phyloP scores from a whole-genome alignment of 441 rosid genomes.

The Pelargonium australe region DNA sequence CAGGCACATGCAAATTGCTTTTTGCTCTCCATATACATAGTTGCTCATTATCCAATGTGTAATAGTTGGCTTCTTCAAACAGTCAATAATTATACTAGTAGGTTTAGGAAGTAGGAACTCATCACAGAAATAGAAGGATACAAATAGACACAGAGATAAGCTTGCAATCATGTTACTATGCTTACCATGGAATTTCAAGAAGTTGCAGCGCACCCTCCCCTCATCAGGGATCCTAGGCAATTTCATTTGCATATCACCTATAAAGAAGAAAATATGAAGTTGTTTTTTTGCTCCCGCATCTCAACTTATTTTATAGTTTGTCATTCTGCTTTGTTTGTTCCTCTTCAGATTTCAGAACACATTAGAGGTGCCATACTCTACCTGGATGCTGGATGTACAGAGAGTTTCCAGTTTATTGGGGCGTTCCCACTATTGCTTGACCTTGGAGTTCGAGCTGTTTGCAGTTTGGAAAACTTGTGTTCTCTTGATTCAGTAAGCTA shows the following conservation, averaged over 20 bases:
- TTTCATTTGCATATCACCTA: not conserved
- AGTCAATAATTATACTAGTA: not conserved
- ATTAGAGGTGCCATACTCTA: conserved; percentile 60
- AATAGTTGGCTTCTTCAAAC: not conserved
- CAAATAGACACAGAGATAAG: no score
- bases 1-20: no score
- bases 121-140: not conserved
- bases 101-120: not conserved
- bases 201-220: not conserved
- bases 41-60: not conserved
- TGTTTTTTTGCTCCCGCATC: not conserved
- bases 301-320: not conserved
- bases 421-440: conserved; percentile 65
- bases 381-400: conserved; percentile 84
- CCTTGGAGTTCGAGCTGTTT: conserved; percentile 61
- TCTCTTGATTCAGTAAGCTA: conserved; percentile 66
- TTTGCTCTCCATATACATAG: not conserved
- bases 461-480: conserved; percentile 73
- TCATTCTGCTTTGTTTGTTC: conserved; percentile 6
- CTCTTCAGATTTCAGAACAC: conserved; percentile 57
- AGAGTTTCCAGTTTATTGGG: conserved; percentile 79
- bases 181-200: not conserved
- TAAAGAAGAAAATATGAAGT: not conserved
- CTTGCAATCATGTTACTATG: not conserved
- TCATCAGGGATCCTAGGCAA: not conserved